Base-by-base conservation (phyloP, 192 early-diverging fungal genomes). In the Chytriomyces sp. region DNA sequence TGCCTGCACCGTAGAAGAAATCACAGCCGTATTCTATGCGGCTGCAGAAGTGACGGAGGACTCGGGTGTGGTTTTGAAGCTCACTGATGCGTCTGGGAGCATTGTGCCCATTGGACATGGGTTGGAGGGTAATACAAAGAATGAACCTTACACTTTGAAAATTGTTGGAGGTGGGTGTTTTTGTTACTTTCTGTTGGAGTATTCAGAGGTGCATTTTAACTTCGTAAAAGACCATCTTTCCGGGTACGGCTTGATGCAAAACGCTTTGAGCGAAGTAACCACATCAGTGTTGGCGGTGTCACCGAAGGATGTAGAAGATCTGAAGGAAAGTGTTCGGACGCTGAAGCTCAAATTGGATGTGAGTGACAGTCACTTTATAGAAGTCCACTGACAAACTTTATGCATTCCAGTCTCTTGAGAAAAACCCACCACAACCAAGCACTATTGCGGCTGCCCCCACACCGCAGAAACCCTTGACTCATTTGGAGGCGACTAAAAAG, bases 71-170 rank as follows among this genome's bases (percentile, higher is more conserved):
- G 33, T 73, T n/a, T 32, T 73, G 28, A 73, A 64, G 34, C 36
- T 73, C 4, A 25, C 36, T 39, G 71, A 64, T 39, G 5, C 59
- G 8, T 17, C 22, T 5, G 71, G 71, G 14, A 26, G 14, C 4
- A 52, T 73, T 40, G 31, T 73, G 5, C 71, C 71, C 44, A 73
- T 73, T 63, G 71, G 71, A 28, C 71, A 61, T 39, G 59, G 61
- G 7, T 22, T 73, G 28, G 71, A 73, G n/a, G 71, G 41, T 4
- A 73, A 73, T 31, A 34, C 71, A 0, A 52, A 44, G 14, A 34
- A 73, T 10, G 71, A 64, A n/a, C 30, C 49, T 0, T 73, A 73
- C 37, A 12, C 6, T 5, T 37, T 73, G 44, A 64, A 60, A 37
- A 52, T 73, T 14, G 40, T 61, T 2, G 71, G 71, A 52, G 71